Percentiles rank a stretch among this genome's conserved stretches.
These are phyloP conservation scores for Magnaporthiopsis rhizophila DNA, from an alignment of 2,329 filamentous ascomycete genomes.

Conservation along the genomic window DNA sequence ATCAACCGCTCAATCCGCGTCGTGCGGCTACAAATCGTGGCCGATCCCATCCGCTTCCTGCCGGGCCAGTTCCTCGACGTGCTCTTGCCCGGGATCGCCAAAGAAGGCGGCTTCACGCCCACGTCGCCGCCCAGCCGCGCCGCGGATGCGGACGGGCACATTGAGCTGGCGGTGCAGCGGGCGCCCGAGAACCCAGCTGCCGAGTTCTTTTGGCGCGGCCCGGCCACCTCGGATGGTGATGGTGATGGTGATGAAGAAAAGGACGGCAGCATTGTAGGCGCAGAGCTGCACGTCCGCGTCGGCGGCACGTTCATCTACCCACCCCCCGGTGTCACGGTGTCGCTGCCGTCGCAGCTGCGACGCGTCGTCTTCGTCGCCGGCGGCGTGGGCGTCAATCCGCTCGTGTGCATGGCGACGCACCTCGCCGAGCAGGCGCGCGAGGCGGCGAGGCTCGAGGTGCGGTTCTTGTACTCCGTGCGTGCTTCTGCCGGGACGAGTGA, in stretches of 20 bases:
- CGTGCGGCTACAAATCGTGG: constrained; percentile 43
- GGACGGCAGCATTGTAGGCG: constrained; percentile 43
- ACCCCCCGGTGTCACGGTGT: constrained; percentile 37
- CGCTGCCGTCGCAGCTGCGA: constrained; percentile 29
- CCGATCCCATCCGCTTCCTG: constrained; percentile 48
- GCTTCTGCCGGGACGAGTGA: constrained; percentile 13
- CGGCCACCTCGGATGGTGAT: constrained; percentile 16
- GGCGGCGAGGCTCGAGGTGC: constrained; percentile 32
- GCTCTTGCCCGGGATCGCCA: constrained; percentile 58
- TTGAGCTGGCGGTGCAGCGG: constrained; percentile 73
- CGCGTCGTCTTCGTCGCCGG: constrained; percentile 70
- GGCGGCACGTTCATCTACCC: constrained; percentile 80
- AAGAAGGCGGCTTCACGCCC: constrained; percentile 42
- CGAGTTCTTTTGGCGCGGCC: constrained; percentile 62
- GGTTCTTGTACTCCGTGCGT: constrained; percentile 55
- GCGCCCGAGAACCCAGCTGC: constrained; percentile 65
- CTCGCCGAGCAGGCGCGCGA: constrained; percentile 34
- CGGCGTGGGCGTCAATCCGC: constrained; percentile 75
- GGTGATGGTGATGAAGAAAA: not conserved
- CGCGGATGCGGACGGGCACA: constrained; percentile 29
- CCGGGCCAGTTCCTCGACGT: constrained; percentile 88
- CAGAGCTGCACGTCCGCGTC: constrained; percentile 57
- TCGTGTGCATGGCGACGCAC: constrained; percentile 64
- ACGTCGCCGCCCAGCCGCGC: constrained; percentile 55
- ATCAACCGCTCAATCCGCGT: constrained; percentile 62